A percentile compares a stretch with the other conserved stretches of the same genome.
Evolutionary conservation across 176 grass and related monocot genomes (phyloP).

Genomic region (Tillandsia leiboldiana): DNA sequence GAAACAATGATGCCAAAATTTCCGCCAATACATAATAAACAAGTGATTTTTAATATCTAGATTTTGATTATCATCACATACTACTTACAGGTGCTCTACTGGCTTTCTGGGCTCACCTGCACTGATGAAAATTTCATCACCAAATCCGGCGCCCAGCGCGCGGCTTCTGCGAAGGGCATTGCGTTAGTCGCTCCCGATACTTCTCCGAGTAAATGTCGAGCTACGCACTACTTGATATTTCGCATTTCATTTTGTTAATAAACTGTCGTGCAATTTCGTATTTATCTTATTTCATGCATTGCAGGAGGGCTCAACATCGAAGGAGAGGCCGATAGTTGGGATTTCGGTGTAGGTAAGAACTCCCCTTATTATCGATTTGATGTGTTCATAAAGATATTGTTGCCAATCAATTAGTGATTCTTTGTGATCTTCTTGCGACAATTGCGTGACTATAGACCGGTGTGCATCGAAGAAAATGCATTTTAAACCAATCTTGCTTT

Average conservation of each 20-base stretch:
- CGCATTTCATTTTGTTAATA: no score
- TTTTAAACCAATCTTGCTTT: no score
- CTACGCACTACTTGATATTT: neutral
- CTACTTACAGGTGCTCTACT: conserved; percentile 55
- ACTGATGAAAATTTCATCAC: conserved; percentile 87
- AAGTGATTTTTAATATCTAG: neutral
- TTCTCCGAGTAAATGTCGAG: conserved; percentile 61
- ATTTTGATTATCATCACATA: neutral
- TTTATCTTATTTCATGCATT: conserved; percentile 24
- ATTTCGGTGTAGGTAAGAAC: conserved; percentile 81
- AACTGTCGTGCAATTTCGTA: neutral
- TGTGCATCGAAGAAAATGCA: no score
- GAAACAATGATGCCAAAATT: neutral
- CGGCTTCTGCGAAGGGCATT: conserved; percentile 55
- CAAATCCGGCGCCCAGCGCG: conserved; percentile 79
- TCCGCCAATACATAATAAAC: conserved; percentile 1
- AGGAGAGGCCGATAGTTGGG: conserved; percentile 89
- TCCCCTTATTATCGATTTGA: neutral
- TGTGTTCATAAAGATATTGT: neutral
- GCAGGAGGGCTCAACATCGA: conserved; percentile 79
- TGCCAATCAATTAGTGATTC: neutral
- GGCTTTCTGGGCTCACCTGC: conserved; percentile 78
- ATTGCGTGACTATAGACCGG: no score
- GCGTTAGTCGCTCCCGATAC: conserved; percentile 78
- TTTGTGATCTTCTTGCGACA: no score